Evolutionary conservation across 208 protist genomes (phyloP).

Genomic region (Wallacemonas sp.): DNA sequence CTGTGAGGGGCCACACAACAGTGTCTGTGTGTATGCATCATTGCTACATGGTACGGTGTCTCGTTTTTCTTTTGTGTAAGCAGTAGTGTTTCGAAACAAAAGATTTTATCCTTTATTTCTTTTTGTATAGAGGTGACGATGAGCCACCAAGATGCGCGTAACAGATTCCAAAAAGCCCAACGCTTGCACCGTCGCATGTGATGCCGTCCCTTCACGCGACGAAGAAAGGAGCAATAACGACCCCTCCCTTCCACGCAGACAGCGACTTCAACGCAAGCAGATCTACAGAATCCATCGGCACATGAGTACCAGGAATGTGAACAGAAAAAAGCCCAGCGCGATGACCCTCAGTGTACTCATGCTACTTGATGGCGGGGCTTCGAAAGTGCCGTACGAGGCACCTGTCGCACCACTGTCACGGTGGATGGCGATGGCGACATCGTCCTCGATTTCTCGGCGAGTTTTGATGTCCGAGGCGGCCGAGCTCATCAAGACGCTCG

Average conservation of each 20-base stretch:
- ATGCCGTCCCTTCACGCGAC: no score
- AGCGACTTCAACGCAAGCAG: background rate
- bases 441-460: slow-evolving; percentile 21
- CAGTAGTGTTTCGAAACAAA: no score
- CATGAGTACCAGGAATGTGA: slow-evolving; percentile 14
- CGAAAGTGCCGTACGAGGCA: slow-evolving; percentile 20
- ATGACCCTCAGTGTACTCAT: background rate
- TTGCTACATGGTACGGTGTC: no score
- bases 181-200: no score
- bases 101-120: background rate
- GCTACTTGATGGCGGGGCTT: background rate
- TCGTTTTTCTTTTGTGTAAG: no score
- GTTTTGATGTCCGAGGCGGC: slow-evolving; percentile 12
- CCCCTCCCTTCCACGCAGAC: background rate
- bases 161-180: background rate
- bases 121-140: background rate
- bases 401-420: background rate
- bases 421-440: slow-evolving; percentile 19
- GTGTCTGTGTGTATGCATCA: no score
- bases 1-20: no score
- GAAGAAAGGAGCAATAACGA: no score
- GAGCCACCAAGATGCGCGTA: background rate
- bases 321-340: slow-evolving; percentile 6
- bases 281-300: slow-evolving; percentile 3
- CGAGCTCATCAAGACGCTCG: background rate